Evolutionary conservation across 495 filamentous ascomycete species (phyloP), one percentile per base, ranked within the genome.

Genomic region (Penicillium pancosmium): DNA sequence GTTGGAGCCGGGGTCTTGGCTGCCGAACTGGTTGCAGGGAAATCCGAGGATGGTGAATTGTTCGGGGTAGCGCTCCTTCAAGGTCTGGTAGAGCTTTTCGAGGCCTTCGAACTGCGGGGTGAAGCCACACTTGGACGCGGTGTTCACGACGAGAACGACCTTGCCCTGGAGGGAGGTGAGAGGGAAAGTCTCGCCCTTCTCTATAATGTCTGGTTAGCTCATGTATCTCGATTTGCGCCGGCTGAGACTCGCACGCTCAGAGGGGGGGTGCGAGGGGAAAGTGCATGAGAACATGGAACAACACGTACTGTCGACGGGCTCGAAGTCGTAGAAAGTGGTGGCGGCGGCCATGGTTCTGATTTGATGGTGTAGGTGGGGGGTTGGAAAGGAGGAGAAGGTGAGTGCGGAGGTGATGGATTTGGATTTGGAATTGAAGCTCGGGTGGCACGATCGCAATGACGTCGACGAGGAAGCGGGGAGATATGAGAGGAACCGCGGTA

Each of bases 51-150:
- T 85, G 62, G 81, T 76, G 77, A 98, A 93, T 63, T 90, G 82
- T 47, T 91, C 83, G 35, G 84, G 82, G 78, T 93, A 80, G 57
- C 81, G 75, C 48, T 80, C 79, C 51, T 81, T 84, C 69, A 97
- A 68, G 46, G 82, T 79, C 75, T 97, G 86, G 82, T 97, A 96
- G 59, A 99, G 80, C 57, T 83, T 87, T 82, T 99, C 92, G 34
- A 99, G 90, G 15, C 89, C 91, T 53, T 84, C 84, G 73, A 93
- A 98, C 77, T 99, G 94, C n/a, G 90, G 90, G 10, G 94, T 97
- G 85, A 97, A 98, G 70, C 95, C 94, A 80, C 94, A 99, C 81
- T 97, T 97, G 69, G 91, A 95, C 59, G 94, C 94, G n/a, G 92
- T 96, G 84, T 99, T 99, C 76, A 98, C 94, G 65, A 96, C 67